phyloP scores from a whole-genome alignment of 2,329 filamentous ascomycete species.

The Berkeleyomyces rouxiae region DNA sequence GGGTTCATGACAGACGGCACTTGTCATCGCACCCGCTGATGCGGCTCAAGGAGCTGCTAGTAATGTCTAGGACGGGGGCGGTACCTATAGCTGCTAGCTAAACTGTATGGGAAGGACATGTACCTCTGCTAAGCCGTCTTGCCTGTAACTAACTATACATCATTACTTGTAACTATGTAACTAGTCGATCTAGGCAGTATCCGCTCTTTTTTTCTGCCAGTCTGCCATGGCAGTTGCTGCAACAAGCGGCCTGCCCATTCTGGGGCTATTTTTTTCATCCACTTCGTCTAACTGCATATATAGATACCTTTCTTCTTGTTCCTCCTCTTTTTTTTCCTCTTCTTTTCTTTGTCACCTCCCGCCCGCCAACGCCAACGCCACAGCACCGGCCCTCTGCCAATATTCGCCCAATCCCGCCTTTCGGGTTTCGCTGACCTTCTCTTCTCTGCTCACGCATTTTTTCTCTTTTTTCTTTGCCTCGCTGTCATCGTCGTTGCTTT shows the following conservation, averaged over 20 bases:
- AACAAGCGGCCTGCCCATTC: background rate
- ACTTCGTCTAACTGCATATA: no score
- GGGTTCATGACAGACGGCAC: background rate
- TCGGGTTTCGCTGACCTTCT: conserved; percentile 12
- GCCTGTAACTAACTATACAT: background rate
- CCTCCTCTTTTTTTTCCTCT: background rate
- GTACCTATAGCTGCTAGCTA: background rate
- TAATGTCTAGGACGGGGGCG: background rate
- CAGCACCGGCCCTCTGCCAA: conserved; percentile 13
- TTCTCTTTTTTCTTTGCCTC: conserved; percentile 11
- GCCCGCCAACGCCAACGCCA: conserved; percentile 11
- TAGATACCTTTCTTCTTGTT: background rate
- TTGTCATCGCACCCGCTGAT: background rate
- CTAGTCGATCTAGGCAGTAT: background rate
- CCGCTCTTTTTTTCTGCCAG: background rate
- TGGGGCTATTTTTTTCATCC: background rate
- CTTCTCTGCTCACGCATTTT: conserved; percentile 11
- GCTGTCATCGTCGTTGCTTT: conserved; percentile 5
- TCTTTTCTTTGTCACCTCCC: conserved; percentile 8
- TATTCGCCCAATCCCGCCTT: conserved; percentile 7
- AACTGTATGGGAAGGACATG: background rate
- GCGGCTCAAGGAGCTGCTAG: background rate
- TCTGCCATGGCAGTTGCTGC: background rate
- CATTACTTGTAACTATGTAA: background rate
- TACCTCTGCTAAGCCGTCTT: no score